Percentiles rank a stretch among this genome's conserved stretches.
These are phyloP conservation scores for Monosporascus sp. DNA, from an alignment of 2,329 filamentous ascomycete genomes.

Conservation along the genomic window DNA sequence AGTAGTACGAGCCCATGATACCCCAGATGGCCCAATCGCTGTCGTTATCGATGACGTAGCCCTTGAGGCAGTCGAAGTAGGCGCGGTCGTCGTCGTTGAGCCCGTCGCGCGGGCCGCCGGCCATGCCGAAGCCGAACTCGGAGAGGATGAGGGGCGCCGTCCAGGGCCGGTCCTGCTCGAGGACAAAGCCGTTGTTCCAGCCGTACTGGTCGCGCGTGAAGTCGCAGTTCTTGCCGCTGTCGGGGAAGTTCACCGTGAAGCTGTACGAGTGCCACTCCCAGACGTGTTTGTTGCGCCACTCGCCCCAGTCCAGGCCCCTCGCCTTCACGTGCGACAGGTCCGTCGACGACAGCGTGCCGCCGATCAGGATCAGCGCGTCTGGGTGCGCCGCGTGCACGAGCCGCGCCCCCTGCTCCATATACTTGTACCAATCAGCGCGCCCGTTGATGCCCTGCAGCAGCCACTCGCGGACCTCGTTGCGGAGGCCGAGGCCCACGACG, in stretches of 20 bases:
- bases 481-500: constrained; percentile 49
- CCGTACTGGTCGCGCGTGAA: constrained; percentile 39
- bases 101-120: constrained; percentile 34
- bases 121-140: constrained; percentile 52
- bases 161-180: constrained; percentile 38
- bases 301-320: constrained; percentile 35
- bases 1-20: constrained; percentile 53
- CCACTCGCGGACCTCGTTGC: constrained; percentile 50
- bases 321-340: constrained; percentile 42
- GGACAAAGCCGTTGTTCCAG: constrained; percentile 44
- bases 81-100: constrained; percentile 36
- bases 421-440: constrained; percentile 45
- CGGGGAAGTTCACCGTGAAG: constrained; percentile 44
- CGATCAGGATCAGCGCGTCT: constrained; percentile 47
- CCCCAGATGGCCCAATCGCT: constrained; percentile 57
- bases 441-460: constrained; percentile 41
- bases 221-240: constrained; percentile 36
- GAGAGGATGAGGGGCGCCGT: constrained; percentile 52
- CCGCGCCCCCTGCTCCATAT: constrained; percentile 40
- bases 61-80: constrained; percentile 47
- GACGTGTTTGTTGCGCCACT: constrained; percentile 47
- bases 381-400: constrained; percentile 47
- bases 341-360: constrained; percentile 47
- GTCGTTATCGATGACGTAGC: constrained; percentile 49
- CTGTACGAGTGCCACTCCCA: constrained; percentile 57